These are phyloP conservation scores for Eudorina sp. DNA, from an alignment of 139 green algal genomes.

Conservation along the genomic window DNA sequence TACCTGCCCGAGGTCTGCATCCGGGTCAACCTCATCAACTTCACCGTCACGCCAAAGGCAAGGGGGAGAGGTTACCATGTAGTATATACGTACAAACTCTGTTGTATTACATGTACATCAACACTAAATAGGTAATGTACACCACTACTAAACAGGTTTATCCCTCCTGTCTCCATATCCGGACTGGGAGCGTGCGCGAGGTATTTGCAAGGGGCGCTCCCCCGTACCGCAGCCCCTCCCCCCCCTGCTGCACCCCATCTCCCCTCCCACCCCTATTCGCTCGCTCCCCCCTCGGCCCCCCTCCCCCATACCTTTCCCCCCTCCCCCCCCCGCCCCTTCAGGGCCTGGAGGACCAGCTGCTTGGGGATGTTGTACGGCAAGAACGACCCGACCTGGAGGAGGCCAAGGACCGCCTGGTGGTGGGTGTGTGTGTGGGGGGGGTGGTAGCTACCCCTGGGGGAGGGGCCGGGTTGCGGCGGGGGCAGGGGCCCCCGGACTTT, in stretches of 20 bases:
- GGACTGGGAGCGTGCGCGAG: too few species aligned
- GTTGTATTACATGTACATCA: too few species aligned
- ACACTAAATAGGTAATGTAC: too few species aligned
- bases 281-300: not conserved
- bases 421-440: slow-evolving; percentile 50
- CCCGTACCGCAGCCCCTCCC: too few species aligned
- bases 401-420: slow-evolving; percentile 80
- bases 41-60: slow-evolving; percentile 77
- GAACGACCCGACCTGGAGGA: slow-evolving; percentile 83
- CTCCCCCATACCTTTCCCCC: not conserved
- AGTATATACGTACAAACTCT: too few species aligned
- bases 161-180: too few species aligned
- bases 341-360: slow-evolving; percentile 91
- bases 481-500: too few species aligned
- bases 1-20: slow-evolving; percentile 90
- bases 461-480: too few species aligned
- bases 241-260: not conserved
- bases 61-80: too few species aligned
- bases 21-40: slow-evolving; percentile 85
- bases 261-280: not conserved
- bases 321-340: slow-evolving; percentile 13
- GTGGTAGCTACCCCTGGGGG: too few species aligned
- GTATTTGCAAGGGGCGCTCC: too few species aligned
- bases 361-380: slow-evolving; percentile 84
- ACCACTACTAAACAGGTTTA: too few species aligned